Base-by-base conservation (phyloP, 306 rosid genomes). In the Benincasa hispida region DNA sequence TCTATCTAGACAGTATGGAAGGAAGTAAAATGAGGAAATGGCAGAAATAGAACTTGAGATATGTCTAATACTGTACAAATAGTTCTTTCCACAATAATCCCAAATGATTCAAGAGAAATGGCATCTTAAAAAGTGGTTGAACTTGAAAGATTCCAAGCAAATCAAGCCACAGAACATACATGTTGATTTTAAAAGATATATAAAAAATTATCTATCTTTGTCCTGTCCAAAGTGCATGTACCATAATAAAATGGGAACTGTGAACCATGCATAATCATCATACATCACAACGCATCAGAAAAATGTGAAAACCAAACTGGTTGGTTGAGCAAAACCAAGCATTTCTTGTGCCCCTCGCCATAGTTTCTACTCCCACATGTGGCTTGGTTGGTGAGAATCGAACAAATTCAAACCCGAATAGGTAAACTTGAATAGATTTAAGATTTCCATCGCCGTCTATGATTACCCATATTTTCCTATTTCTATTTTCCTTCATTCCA, bases 111-210 rank as follows among this genome's bases (percentile, higher is more conserved):
- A 45, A 70, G 57, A 7, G 51, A 70, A 27, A 70, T 45, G 39
- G 34, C 24, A 70, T 70, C 76, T 47, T 22, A 39, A 21, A 47
- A 47, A 25, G 19, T 69, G 58, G 41, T 47, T 47, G 57, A 70
- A 28, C 39, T 45, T 11, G 21, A 39, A 39, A 41, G 74, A 67
- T 67, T 21, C 32, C 74, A 41, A 39, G 74, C 34, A 67, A 67
- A 67, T 67, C 53, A 67, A 67, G 74, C 74, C 74, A 67, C 74
- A 67, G 54, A 67, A 39, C 73, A 41, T 14, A 41, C 51, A 66
- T 6, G 5, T 39, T 22, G 73, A 12, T 66, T 66, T 66, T 24
- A 22, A 65, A 37, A n/a, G 48, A 17, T 27, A 57, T 3, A n/a
- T n/a, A 4, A 0, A 11, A n/a, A 66, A 10, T n/a, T 39, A 66